Evolutionary conservation across 208 protist species (phyloP), one percentile per base, ranked within the genome.

Genomic region (Trypanosoma lewisi): DNA sequence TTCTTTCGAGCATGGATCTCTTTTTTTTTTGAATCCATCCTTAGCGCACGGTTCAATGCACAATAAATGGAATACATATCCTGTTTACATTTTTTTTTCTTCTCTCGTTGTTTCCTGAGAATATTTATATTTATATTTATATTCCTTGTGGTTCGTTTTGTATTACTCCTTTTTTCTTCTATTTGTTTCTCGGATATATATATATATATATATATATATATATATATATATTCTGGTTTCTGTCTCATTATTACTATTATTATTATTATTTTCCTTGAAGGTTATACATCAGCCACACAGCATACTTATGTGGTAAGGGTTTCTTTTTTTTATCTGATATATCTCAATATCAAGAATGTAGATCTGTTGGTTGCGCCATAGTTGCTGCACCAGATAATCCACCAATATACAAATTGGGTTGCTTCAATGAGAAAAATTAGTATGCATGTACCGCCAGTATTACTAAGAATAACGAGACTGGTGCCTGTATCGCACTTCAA

Each of bases 391-490:
- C 75, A 33, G 74, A 62, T 4, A 63, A 63, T 28, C 48, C 56
- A 5, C 67, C 70, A 9, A 52, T 72, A 14, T 93, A 83, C 66
- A 89, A 90, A 48, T 67, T 93, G 47, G 87, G 81, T 2, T 93
- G 87, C 55, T 93, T 90, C 63, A 78, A 82, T 39, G 75, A 84
- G 17, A 74, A 63, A 51, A 77, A 82, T 44, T 73, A 80, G 50
- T 93, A 90, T 69, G 59, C 89, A 17, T 93, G 87, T 69, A 89
- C 80, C 6, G 68, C 78, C 1, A 67, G 49, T 45, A 85, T 94
- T 25, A 76, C 62, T 19, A 55, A 75, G 4, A 94, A 70, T 60
- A 94, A 91, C 60, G 81, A 91, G 66, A 65, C 79, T 17, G 72
- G 87, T 11, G 72, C 75, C 5, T 73, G 76, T 52, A 69, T 94